Percentiles rank a stretch among this genome's conserved stretches.
Conservation (phyloP, 306 rosid species). For the Quercus robur region DNA sequence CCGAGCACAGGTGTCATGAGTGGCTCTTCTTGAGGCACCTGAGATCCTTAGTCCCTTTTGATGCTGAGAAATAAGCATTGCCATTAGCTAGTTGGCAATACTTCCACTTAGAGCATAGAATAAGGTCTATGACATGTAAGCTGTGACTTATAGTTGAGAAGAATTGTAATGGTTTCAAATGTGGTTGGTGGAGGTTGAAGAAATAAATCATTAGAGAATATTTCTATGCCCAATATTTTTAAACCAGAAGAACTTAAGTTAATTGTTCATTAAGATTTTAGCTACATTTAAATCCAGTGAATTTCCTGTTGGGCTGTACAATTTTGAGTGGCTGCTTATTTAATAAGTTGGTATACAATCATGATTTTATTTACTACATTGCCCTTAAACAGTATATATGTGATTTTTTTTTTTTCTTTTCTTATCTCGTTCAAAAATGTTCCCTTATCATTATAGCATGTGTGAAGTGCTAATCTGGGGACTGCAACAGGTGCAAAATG, state of each 20-base stretch:
- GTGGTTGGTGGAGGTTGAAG: too few relatives aligned
- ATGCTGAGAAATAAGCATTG: too few relatives aligned
- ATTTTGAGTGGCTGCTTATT: too few relatives aligned
- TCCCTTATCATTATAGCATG: background rate
- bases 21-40: too few relatives aligned
- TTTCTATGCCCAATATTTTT: background rate
- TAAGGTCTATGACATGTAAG: background rate
- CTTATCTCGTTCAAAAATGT: background rate
- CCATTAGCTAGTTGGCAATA: too few relatives aligned
- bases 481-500: constrained; percentile 31
- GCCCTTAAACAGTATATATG: background rate
- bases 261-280: background rate
- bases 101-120: too few relatives aligned
- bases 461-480: constrained; percentile 16
- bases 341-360: too few relatives aligned
- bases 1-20: too few relatives aligned
- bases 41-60: too few relatives aligned
- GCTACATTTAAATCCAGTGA: too few relatives aligned
- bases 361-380: background rate
- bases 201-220: background rate
- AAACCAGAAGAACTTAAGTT: background rate
- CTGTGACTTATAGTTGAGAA: background rate
- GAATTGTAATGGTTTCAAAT: background rate
- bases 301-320: too few relatives aligned
- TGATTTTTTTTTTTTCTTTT: background rate